These are phyloP conservation scores for Nakataea oryzae DNA, from an alignment of 2,329 filamentous ascomycete genomes.

Conservation along the genomic window DNA sequence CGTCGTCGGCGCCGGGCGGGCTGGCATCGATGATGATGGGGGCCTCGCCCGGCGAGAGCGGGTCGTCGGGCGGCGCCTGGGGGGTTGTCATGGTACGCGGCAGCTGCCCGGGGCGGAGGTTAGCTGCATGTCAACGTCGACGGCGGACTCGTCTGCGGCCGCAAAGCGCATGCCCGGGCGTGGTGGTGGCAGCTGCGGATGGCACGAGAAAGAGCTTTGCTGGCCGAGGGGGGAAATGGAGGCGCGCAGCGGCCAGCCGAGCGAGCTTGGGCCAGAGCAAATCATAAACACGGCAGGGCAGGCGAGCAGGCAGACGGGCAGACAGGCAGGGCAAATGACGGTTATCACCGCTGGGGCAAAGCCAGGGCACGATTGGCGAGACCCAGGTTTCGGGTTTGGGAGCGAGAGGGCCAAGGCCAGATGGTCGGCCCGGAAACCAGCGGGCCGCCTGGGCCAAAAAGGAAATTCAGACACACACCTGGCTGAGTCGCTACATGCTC, in stretches of 20 bases:
- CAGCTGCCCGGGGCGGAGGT: neutral
- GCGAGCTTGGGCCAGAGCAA: neutral
- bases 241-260: neutral
- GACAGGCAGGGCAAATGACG: neutral
- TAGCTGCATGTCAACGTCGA: slow-evolving; percentile 6
- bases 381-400: neutral
- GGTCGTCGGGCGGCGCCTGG: slow-evolving; percentile 8
- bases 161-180: too few relatives aligned
- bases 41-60: slow-evolving; percentile 3
- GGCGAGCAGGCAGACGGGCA: neutral
- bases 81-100: slow-evolving; percentile 11
- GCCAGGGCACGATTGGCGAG: neutral
- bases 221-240: neutral
- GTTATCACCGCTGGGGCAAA: neutral
- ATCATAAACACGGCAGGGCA: neutral
- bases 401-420: neutral
- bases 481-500: neutral
- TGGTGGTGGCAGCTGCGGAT: too few relatives aligned
- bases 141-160: too few relatives aligned
- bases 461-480: neutral
- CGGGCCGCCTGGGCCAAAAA: neutral
- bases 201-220: too few relatives aligned
- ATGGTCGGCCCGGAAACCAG: neutral
- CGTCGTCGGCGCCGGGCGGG: neutral
- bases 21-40: slow-evolving; percentile 1